Base-by-base conservation (phyloP, 192 early-diverging fungal genomes). In the Chytriomyces sp. region DNA sequence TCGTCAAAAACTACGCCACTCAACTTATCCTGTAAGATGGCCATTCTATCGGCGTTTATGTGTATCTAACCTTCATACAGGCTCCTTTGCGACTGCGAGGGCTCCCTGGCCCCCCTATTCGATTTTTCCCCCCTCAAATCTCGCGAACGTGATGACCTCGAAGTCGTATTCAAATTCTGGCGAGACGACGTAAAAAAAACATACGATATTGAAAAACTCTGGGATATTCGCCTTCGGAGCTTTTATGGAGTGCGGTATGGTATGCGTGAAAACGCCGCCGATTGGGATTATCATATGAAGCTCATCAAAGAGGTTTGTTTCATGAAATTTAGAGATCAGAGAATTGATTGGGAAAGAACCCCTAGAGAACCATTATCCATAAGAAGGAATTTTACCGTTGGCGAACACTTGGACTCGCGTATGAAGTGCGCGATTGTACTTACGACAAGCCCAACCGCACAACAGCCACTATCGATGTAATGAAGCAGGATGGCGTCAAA, bases 261-360 rank as follows among this genome's bases (percentile, higher is more conserved):
- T 41, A 39, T 69, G 5, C 76, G 83, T 31, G 86, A 85, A 22
- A 80, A 81, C 60, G 68, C 77, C 6, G 54, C 86, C 41, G 87
- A 89, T 54, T 89, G 87, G 87, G 87, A 89, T 66, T 89, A 77
- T 67, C 75, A 86, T 72, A 86, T 89, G 84, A 86, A 86, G 73
- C 71, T 89, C 31, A 40, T 41, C 37, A 80, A 80, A 41, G 54
- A 69, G 56, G 78, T 77, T 30, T 17, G 39, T 17, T 25, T 52
- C 38, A 70, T 36, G 25, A 25, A 25, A 30, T 64, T 60, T 30
- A 44, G 57, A 58, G 14, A 22, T 28, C n/a, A 34, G 19, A 5
- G 5, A 25, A 4, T 25, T 72, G 72, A 54, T 52, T 14, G 6
- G 30, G 4, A 26, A 28, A 14, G 19, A 5, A 52, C 59, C 39